These are phyloP conservation scores for Aspergillus quadrilineatus DNA, from an alignment of 2,329 filamentous ascomycete species.

Conservation along the genomic window DNA sequence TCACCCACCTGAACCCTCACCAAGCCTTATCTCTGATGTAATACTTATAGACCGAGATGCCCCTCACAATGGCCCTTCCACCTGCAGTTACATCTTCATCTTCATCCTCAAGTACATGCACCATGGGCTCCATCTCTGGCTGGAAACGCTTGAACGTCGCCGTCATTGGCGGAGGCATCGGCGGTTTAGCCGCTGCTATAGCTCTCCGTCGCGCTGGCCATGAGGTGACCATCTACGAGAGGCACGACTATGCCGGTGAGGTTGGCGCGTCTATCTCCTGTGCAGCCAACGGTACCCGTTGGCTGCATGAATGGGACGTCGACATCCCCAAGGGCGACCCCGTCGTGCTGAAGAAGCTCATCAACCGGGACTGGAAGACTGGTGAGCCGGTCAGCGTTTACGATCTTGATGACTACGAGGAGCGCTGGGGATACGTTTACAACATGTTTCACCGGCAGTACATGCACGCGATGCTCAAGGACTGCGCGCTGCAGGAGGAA, in stretches of 20 bases:
- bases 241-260: constrained; percentile 65
- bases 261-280: constrained; percentile 67
- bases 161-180: constrained; percentile 55
- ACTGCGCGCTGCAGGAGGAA: constrained; percentile 53
- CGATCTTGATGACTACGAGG: constrained; percentile 63
- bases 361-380: constrained; percentile 69
- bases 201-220: constrained; percentile 56
- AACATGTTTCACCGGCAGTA: constrained; percentile 70
- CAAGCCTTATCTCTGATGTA: background rate
- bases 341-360: constrained; percentile 64
- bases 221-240: constrained; percentile 64
- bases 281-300: constrained; percentile 68
- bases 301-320: constrained; percentile 68
- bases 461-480: constrained; percentile 67
- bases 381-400: constrained; percentile 66
- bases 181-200: constrained; percentile 53
- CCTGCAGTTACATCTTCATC: background rate
- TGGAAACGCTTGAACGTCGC: constrained; percentile 51
- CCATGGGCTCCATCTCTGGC: constrained; percentile 19
- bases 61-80: background rate
- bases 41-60: background rate
- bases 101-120: background rate
- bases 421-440: constrained; percentile 64
- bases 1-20: background rate
- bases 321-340: constrained; percentile 64